phyloP scores from a whole-genome alignment of 768 basidiomycete species.

The Pisolithus sp. region DNA sequence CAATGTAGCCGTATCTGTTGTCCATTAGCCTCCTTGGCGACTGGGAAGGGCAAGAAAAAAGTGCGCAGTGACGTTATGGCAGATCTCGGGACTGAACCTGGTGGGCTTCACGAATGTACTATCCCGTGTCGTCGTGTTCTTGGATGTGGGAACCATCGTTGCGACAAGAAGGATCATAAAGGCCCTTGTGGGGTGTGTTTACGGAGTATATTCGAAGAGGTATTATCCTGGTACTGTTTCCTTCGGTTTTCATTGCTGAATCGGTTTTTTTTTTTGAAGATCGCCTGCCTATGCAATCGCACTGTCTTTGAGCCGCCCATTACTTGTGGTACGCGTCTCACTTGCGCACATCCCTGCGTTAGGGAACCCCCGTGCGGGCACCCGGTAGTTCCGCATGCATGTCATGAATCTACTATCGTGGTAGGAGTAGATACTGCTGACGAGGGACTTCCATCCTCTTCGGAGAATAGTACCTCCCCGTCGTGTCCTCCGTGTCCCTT shows the following conservation, averaged over 20 bases:
- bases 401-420: constrained; percentile 60
- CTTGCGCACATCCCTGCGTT: constrained; percentile 76
- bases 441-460: constrained; percentile 13
- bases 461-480: background rate
- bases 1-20: constrained; percentile 84
- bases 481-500: constrained; percentile 84
- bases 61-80: constrained; percentile 33
- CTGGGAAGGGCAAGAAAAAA: constrained; percentile 52
- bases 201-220: constrained; percentile 89
- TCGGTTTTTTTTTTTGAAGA: constrained; percentile 29
- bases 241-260: background rate
- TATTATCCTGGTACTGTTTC: constrained; percentile 23
- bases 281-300: constrained; percentile 79
- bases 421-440: constrained; percentile 21
- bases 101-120: constrained; percentile 80
- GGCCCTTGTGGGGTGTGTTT: constrained; percentile 81
- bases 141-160: constrained; percentile 71
- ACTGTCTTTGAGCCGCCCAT: constrained; percentile 87
- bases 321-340: constrained; percentile 75
- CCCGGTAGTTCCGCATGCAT: constrained; percentile 65
- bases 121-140: constrained; percentile 69
- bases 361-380: constrained; percentile 80
- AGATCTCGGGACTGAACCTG: constrained; percentile 44
- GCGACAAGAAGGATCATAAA: constrained; percentile 75
- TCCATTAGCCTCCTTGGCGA: constrained; percentile 66